These are phyloP conservation scores for Fomitopsis betulina DNA, from an alignment of 1,284 basidiomycete species.

Conservation along the genomic window DNA sequence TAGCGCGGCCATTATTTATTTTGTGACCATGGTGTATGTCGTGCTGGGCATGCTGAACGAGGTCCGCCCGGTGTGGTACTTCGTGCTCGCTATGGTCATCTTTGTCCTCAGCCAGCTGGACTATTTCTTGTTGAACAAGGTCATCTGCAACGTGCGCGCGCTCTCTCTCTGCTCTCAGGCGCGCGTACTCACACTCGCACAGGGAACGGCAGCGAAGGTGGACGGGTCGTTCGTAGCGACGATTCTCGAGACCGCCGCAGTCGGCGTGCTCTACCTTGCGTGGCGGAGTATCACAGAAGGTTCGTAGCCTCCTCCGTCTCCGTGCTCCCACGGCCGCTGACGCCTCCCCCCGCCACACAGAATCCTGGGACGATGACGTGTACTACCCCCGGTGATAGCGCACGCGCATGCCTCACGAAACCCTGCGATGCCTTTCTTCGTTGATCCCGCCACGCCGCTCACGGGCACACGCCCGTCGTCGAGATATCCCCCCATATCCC, in stretches of 20 bases:
- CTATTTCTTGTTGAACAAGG: slow-evolving; percentile 71
- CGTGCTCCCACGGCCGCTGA: background rate
- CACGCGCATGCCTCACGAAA: background rate
- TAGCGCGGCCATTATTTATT: slow-evolving; percentile 66
- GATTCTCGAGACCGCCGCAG: slow-evolving; percentile 65
- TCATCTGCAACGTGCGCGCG: slow-evolving; percentile 68
- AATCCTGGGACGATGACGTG: slow-evolving; percentile 22
- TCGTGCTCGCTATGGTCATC: slow-evolving; percentile 57
- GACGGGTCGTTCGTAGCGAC: slow-evolving; percentile 84
- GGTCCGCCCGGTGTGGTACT: slow-evolving; percentile 67
- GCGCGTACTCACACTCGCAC: background rate
- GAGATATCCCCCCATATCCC: background rate
- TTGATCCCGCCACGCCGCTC: background rate
- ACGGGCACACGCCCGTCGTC: background rate
- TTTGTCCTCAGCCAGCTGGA: slow-evolving; percentile 76
- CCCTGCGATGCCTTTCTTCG: background rate
- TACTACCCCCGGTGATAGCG: slow-evolving; percentile 21
- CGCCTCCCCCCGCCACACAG: slow-evolving; percentile 3
- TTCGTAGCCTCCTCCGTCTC: slow-evolving; percentile 30
- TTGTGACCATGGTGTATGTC: slow-evolving; percentile 72
- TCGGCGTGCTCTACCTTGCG: slow-evolving; percentile 67
- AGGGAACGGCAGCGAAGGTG: slow-evolving; percentile 40
- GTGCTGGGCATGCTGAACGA: slow-evolving; percentile 70
- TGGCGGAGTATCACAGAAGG: slow-evolving; percentile 87
- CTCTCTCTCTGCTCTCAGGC: slow-evolving; percentile 3